Evolutionary conservation across 257 asterid genomes (phyloP).

Genomic region (Solanum bulbocastanum): DNA sequence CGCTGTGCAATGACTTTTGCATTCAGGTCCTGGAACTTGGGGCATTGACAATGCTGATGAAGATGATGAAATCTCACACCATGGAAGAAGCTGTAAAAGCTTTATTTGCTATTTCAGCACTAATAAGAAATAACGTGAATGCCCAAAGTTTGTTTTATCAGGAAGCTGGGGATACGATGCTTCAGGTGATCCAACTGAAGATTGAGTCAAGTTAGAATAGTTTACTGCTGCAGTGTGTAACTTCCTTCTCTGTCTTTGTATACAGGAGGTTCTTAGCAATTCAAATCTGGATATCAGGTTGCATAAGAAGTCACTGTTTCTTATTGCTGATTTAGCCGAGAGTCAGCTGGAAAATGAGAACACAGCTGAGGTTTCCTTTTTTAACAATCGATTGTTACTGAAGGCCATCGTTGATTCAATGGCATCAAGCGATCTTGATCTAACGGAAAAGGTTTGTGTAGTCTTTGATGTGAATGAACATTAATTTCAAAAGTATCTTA

Average conservation of each 20-base stretch:
- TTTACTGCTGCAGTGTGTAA: neutral
- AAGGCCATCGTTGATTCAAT: constrained; percentile 59
- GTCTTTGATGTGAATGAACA: neutral
- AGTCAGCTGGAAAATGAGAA: constrained; percentile 31
- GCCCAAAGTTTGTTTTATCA: constrained; percentile 58
- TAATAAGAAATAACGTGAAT: constrained; percentile 48
- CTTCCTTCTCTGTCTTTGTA: neutral
- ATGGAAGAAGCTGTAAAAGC: constrained; percentile 77
- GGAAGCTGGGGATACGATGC: constrained; percentile 63
- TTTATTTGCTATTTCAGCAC: constrained; percentile 69
- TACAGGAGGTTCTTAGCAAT: constrained; percentile 65
- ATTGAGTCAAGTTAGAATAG: constrained; percentile 2
- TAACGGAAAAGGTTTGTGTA: constrained; percentile 69
- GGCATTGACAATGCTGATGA: constrained; percentile 44
- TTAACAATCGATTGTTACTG: constrained; percentile 42
- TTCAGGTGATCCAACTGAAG: constrained; percentile 49
- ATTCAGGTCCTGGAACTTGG: constrained; percentile 70
- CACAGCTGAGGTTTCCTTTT: constrained; percentile 25
- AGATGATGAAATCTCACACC: constrained; percentile 43
- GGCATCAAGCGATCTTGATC: constrained; percentile 60
- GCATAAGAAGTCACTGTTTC: constrained; percentile 48
- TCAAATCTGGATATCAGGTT: constrained; percentile 57
- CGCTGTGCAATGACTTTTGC: constrained; percentile 2
- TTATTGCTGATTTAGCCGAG: constrained; percentile 62
- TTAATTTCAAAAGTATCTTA: neutral